Conservation (phyloP, 2,329 filamentous ascomycete species). For the Podosphaera leucotricha region DNA sequence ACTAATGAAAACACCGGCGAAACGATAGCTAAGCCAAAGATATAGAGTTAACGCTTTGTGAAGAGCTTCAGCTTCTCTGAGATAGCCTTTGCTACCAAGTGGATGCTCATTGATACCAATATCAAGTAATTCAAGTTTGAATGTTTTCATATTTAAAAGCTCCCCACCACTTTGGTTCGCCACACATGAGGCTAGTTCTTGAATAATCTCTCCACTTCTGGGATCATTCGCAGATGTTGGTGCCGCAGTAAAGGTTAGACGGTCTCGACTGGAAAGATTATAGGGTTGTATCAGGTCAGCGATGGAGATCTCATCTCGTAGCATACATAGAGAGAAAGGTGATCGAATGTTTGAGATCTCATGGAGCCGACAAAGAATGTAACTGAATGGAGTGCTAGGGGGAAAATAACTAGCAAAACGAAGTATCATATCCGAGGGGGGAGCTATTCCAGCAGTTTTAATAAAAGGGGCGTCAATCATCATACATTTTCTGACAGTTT, state of each 20-base stretch:
- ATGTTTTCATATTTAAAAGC: constrained; percentile 45
- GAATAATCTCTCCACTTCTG: constrained; percentile 26
- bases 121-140: constrained; percentile 50
- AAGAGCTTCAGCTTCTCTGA: constrained; percentile 48
- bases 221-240: constrained; percentile 35
- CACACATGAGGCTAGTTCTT: constrained; percentile 44
- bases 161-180: constrained; percentile 48
- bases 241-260: constrained; percentile 49
- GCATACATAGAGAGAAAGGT: constrained; percentile 45
- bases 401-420: constrained; percentile 67
- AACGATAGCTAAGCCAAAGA: constrained; percentile 82
- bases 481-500: constrained; percentile 38
- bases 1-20: constrained; percentile 54
- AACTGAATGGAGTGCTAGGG: constrained; percentile 55
- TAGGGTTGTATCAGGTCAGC: constrained; percentile 55
- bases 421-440: constrained; percentile 47
- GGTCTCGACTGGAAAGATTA: constrained; percentile 46
- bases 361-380: constrained; percentile 52
- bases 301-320: constrained; percentile 36
- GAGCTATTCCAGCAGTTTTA: constrained; percentile 45
- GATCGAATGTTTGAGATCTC: constrained; percentile 36
- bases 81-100: constrained; percentile 21
- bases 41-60: constrained; percentile 72
- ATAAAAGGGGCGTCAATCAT: constrained; percentile 38
- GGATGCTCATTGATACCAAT: constrained; percentile 23